Evolutionary conservation across 2,329 filamentous ascomycete species (phyloP).

Genomic region (Aspergillus hortae): DNA sequence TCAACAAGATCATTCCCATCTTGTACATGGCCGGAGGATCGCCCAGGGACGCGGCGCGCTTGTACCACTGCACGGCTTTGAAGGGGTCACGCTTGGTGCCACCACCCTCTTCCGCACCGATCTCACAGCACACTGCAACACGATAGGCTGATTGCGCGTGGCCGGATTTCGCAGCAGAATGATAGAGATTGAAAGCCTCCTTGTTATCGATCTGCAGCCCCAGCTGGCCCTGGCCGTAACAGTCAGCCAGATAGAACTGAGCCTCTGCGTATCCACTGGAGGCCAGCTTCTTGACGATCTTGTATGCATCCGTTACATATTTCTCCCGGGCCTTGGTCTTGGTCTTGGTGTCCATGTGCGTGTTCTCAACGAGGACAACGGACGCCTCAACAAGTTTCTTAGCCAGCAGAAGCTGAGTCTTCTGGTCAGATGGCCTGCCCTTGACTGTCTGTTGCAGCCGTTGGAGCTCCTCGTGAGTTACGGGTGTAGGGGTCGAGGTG

Average conservation of each 20-base stretch:
- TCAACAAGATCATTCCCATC: slow-evolving; percentile 91
- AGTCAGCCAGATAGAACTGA: slow-evolving; percentile 92
- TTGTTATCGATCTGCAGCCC: slow-evolving; percentile 79
- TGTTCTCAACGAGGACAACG: slow-evolving; percentile 70
- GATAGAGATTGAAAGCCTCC: slow-evolving; percentile 90
- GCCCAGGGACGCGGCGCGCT: slow-evolving; percentile 82
- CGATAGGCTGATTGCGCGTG: slow-evolving; percentile 87
- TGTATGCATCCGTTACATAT: slow-evolving; percentile 81
- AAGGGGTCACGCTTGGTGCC: slow-evolving; percentile 86
- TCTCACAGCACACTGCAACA: slow-evolving; percentile 94
- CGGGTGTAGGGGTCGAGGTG: slow-evolving; percentile 42
- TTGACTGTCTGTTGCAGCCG: slow-evolving; percentile 67
- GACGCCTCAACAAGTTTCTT: slow-evolving; percentile 85
- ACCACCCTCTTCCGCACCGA: slow-evolving; percentile 89
- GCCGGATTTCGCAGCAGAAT: slow-evolving; percentile 85
- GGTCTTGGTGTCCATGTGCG: slow-evolving; percentile 64
- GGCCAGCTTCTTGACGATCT: slow-evolving; percentile 84
- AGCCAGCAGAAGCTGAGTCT: slow-evolving; percentile 67
- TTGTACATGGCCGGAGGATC: slow-evolving; percentile 98
- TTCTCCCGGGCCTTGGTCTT: slow-evolving; percentile 68
- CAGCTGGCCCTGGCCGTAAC: slow-evolving; percentile 75
- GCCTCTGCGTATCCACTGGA: slow-evolving; percentile 72
- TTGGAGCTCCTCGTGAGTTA: slow-evolving; percentile 77
- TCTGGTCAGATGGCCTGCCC: slow-evolving; percentile 68
- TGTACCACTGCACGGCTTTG: slow-evolving; percentile 98